Evolutionary conservation across 2,329 filamentous ascomycete genomes (phyloP).

Genomic region (Fusarium zealandicum): DNA sequence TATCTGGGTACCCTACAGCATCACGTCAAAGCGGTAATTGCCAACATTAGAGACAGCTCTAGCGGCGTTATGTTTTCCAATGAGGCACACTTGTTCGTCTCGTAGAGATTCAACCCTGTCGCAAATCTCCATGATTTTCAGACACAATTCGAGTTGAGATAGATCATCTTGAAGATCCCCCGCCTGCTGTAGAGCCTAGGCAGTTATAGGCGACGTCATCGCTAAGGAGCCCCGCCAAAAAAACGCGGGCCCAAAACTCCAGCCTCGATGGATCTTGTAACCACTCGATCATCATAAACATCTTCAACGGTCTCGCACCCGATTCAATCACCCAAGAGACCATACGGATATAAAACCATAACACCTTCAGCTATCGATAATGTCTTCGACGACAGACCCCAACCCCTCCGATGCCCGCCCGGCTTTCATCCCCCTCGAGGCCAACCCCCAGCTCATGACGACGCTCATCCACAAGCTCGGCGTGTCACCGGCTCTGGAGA

Average conservation of each 20-base stretch:
- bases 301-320: background rate
- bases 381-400: constrained; percentile 49
- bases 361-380: too few species aligned
- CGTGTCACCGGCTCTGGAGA: constrained; percentile 75
- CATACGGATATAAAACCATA: too few species aligned
- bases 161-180: too few species aligned
- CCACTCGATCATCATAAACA: background rate
- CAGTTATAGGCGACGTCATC: constrained; percentile 25
- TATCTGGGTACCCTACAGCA: background rate
- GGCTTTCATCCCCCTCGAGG: constrained; percentile 68
- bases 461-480: constrained; percentile 83
- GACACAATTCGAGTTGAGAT: too few species aligned
- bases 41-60: too few species aligned
- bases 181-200: background rate
- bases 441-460: constrained; percentile 90
- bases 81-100: background rate
- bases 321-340: background rate
- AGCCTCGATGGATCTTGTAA: background rate
- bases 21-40: background rate
- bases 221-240: constrained; percentile 7
- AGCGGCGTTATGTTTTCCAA: too few species aligned
- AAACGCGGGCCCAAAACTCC: constrained; percentile 9
- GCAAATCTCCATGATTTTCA: background rate
- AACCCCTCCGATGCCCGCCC: constrained; percentile 49
- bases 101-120: background rate